phyloP scores from a whole-genome alignment of 768 basidiomycete species.

The Hygrophorus pudorinus region DNA sequence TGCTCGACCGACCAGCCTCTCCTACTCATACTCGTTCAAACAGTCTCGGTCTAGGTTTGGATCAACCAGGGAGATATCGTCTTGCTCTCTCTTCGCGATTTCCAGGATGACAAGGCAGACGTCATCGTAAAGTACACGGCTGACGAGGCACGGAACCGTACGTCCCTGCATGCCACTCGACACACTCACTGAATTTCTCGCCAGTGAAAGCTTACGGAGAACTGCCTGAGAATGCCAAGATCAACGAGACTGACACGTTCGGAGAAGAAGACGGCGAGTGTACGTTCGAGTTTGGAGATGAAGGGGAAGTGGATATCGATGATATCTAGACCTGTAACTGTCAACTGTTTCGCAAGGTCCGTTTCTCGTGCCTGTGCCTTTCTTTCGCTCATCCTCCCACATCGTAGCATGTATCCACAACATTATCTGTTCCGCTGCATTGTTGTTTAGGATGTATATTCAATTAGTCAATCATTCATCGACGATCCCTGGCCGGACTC shows the following conservation, averaged over 20 bases:
- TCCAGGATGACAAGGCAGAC: slow-evolving; percentile 99
- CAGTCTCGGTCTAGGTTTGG: slow-evolving; percentile 64
- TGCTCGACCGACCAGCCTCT: slow-evolving; percentile 13
- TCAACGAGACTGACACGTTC: slow-evolving; percentile 93
- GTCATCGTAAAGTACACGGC: slow-evolving; percentile 99
- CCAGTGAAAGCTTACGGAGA: slow-evolving; percentile 96
- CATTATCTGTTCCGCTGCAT: too few relatives aligned
- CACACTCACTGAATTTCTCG: background rate
- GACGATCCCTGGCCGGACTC: too few relatives aligned
- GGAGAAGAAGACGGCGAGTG: slow-evolving; percentile 88
- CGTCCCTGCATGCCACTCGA: slow-evolving; percentile 16
- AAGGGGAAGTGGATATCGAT: slow-evolving; percentile 83
- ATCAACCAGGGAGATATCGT: slow-evolving; percentile 98
- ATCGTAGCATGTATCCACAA: background rate
- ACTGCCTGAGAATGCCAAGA: slow-evolving; percentile 91
- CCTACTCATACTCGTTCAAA: background rate
- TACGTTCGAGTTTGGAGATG: slow-evolving; percentile 84
- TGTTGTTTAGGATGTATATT: too few relatives aligned
- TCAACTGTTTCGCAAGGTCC: slow-evolving; percentile 7
- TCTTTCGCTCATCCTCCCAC: background rate
- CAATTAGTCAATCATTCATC: too few relatives aligned
- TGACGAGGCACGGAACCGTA: slow-evolving; percentile 81
- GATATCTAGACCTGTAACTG: slow-evolving; percentile 49
- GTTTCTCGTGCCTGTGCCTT: slow-evolving; percentile 3
- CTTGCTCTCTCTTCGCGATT: slow-evolving; percentile 88